These are phyloP conservation scores for Penicillium cinerascens DNA, from an alignment of 495 filamentous ascomycete species.

Conservation along the genomic window DNA sequence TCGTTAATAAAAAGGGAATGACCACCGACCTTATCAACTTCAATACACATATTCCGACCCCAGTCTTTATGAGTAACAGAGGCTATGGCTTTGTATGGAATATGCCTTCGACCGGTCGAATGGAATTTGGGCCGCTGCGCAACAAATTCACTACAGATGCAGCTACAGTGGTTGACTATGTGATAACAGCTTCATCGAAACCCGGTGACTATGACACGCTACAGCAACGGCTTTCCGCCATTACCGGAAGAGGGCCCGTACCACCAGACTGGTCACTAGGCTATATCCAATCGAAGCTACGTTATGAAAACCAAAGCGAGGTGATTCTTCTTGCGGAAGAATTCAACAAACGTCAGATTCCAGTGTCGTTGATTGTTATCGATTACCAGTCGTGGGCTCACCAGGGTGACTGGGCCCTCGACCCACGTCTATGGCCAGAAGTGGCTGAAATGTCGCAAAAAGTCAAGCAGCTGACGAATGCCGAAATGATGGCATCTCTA, in stretches of 20 bases:
- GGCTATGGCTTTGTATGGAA: slow-evolving; percentile 31
- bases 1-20: slow-evolving; percentile 27
- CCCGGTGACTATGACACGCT: slow-evolving; percentile 27
- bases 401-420: slow-evolving; percentile 33
- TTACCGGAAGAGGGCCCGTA: slow-evolving; percentile 24
- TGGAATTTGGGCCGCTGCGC: slow-evolving; percentile 25
- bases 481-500: slow-evolving; percentile 33
- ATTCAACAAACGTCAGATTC: slow-evolving; percentile 20
- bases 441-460: slow-evolving; percentile 20
- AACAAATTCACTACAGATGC: slow-evolving; percentile 22
- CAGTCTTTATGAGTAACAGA: slow-evolving; percentile 28
- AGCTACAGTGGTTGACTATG: slow-evolving; percentile 27
- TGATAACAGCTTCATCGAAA: slow-evolving; percentile 16
- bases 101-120: slow-evolving; percentile 26
- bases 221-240: slow-evolving; percentile 24
- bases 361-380: slow-evolving; percentile 31
- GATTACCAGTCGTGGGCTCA: slow-evolving; percentile 34
- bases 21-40: slow-evolving; percentile 28
- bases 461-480: slow-evolving; percentile 28
- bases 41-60: slow-evolving; percentile 27
- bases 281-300: slow-evolving; percentile 33
- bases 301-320: slow-evolving; percentile 32
- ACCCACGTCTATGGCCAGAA: slow-evolving; percentile 25
- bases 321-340: slow-evolving; percentile 20
- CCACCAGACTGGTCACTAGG: slow-evolving; percentile 30